A percentile compares a stretch with the other conserved stretches of the same genome.
Evolutionary conservation across 176 grass and related monocot genomes (phyloP).

Genomic region (Stipa capillata): DNA sequence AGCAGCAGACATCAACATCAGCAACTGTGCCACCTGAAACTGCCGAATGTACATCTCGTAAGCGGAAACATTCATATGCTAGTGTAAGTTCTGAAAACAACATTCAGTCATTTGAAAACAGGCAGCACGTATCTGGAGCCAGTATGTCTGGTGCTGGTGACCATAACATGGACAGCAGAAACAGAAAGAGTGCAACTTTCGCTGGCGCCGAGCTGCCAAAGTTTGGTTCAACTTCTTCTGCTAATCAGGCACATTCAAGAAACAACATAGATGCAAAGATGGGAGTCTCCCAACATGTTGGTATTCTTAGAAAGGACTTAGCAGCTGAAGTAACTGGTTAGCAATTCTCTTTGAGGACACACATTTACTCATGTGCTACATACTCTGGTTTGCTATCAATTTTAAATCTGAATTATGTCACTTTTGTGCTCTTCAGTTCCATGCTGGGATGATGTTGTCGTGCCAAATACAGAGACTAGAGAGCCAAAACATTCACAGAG

Average conservation of each 20-base stretch:
- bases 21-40: neutral
- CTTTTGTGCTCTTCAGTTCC: slow-evolving; percentile 49
- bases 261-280: slow-evolving; percentile 4
- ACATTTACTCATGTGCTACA: neutral
- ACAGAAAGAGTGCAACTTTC: neutral
- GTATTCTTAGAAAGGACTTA: slow-evolving; percentile 43
- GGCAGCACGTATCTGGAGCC: neutral
- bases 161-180: neutral
- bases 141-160: neutral
- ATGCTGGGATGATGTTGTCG: slow-evolving; percentile 49
- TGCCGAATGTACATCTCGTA: slow-evolving; percentile 4
- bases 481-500: neutral
- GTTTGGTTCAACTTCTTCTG: neutral
- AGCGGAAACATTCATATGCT: slow-evolving; percentile 4
- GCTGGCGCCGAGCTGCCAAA: neutral
- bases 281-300: slow-evolving; percentile 11
- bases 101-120: neutral
- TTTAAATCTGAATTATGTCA: neutral
- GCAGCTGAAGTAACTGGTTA: slow-evolving; percentile 41
- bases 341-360: neutral
- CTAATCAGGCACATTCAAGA: neutral
- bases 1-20: slow-evolving; percentile 55
- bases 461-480: slow-evolving; percentile 14
- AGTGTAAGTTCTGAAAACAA: slow-evolving; percentile 1
- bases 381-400: neutral